These are phyloP conservation scores for Nadsonia fulvescens DNA, from an alignment of 805 yeast species.

Conservation along the genomic window DNA sequence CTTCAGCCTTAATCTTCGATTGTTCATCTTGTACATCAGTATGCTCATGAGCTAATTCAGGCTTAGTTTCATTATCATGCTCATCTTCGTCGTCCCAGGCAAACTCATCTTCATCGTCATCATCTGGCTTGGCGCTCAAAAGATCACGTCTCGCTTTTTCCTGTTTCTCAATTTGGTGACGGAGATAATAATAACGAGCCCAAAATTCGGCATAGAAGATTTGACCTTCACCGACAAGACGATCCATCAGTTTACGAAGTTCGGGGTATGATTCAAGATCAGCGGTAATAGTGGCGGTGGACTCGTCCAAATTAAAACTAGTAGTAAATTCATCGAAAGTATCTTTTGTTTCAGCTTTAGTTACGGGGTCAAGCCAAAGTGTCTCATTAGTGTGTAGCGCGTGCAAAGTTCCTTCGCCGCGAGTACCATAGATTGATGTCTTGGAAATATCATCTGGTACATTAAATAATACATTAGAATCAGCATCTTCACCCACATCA, in stretches of 20 bases:
- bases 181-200: conserved; percentile 46
- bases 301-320: conserved; percentile 26
- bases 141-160: conserved; percentile 51
- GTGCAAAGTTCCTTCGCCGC: conserved; percentile 46
- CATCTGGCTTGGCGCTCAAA: conserved; percentile 24
- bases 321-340: conserved; percentile 20
- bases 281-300: conserved; percentile 30
- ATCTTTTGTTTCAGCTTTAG: conserved; percentile 15
- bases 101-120: conserved; percentile 28
- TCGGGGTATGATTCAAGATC: conserved; percentile 32
- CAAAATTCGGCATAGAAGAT: conserved; percentile 49
- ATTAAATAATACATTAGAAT: conserved; percentile 26
- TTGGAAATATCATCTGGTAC: conserved; percentile 22
- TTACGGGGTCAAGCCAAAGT: conserved; percentile 28
- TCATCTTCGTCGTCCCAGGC: conserved; percentile 6
- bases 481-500: conserved; percentile 17
- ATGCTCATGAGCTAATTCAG: too few species aligned
- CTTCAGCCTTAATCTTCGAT: too few species aligned
- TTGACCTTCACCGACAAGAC: conserved; percentile 48
- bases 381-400: conserved; percentile 32
- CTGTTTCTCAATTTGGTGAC: conserved; percentile 33
- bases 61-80: too few species aligned
- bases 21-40: too few species aligned
- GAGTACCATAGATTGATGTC: conserved; percentile 27
- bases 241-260: conserved; percentile 35